Percentiles rank a stretch among this genome's conserved stretches.
Conservation (phyloP, 352 stramenopile genomes). For the Phytophthora lateralis region DNA sequence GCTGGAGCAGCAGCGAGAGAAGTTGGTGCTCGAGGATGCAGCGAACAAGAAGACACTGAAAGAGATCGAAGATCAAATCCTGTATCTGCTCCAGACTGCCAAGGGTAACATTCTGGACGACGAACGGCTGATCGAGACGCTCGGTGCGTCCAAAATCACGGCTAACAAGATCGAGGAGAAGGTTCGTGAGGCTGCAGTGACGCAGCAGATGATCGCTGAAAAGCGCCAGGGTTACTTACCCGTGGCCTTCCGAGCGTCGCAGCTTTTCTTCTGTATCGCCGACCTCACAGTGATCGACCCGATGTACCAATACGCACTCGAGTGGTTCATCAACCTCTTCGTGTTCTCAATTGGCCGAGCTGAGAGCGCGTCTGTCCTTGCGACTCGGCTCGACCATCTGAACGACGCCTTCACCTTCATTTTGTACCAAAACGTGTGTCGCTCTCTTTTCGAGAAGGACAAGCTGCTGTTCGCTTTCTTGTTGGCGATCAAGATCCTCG, state of each 20-base stretch:
- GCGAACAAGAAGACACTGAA: slow-evolving; percentile 95
- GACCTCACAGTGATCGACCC: slow-evolving; percentile 93
- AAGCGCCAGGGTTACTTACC: slow-evolving; percentile 92
- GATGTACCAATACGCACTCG: slow-evolving; percentile 97
- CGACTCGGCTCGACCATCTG: slow-evolving; percentile 85
- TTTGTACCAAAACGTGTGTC: slow-evolving; percentile 96
- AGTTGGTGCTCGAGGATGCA: slow-evolving; percentile 94
- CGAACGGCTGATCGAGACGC: slow-evolving; percentile 94
- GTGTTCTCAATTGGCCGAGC: slow-evolving; percentile 90
- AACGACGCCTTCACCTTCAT: slow-evolving; percentile 96
- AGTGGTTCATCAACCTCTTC: slow-evolving; percentile 97
- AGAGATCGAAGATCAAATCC: slow-evolving; percentile 97
- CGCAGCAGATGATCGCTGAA: slow-evolving; percentile 92
- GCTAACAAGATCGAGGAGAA: slow-evolving; percentile 95
- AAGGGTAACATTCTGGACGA: slow-evolving; percentile 97
- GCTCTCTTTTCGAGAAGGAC: slow-evolving; percentile 96
- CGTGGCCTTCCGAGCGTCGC: slow-evolving; percentile 90
- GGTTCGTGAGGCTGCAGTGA: slow-evolving; percentile 92
- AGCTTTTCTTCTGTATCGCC: slow-evolving; percentile 96
- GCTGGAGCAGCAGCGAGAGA: slow-evolving; percentile 91
- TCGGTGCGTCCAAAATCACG: slow-evolving; percentile 93
- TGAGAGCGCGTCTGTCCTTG: slow-evolving; percentile 73
- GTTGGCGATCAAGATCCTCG: slow-evolving; percentile 93
- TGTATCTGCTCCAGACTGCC: slow-evolving; percentile 92
- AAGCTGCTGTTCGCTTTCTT: slow-evolving; percentile 97